These are phyloP conservation scores for Alternaria ventricosa DNA, from an alignment of 2,329 filamentous ascomycete species.

Conservation along the genomic window DNA sequence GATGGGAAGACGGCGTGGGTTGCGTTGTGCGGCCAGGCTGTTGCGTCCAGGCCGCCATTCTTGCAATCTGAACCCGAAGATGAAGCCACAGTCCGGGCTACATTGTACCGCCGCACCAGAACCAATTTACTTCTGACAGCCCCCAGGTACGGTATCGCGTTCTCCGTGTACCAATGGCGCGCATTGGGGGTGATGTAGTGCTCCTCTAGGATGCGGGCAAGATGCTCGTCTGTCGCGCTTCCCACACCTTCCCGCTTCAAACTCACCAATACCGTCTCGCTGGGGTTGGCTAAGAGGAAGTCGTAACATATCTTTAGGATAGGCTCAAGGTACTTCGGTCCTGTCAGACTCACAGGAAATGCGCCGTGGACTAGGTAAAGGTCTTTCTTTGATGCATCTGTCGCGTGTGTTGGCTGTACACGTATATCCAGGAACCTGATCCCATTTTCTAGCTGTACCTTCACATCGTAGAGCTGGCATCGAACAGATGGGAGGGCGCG, in stretches of 20 bases:
- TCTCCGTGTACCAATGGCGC: conserved; percentile 76
- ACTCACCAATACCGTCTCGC: conserved; percentile 83
- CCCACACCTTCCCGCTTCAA: conserved; percentile 92
- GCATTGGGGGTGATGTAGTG: conserved; percentile 70
- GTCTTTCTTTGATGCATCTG: conserved; percentile 66
- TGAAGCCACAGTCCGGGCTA: conserved; percentile 42
- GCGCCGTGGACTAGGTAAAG: conserved; percentile 86
- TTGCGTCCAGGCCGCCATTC: conserved; percentile 61
- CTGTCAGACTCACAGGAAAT: conserved; percentile 86
- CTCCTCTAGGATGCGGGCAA: conserved; percentile 74
- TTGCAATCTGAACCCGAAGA: neutral
- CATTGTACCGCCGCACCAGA: conserved; percentile 78
- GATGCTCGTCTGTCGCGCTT: conserved; percentile 76
- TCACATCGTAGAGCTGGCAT: conserved; percentile 82
- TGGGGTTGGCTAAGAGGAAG: conserved; percentile 79
- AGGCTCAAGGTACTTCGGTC: conserved; percentile 77
- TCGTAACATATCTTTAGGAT: conserved; percentile 73
- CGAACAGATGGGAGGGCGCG: conserved; percentile 88
- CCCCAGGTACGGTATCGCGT: conserved; percentile 75
- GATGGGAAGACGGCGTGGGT: conserved; percentile 75
- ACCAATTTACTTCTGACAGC: conserved; percentile 83
- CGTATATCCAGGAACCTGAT: conserved; percentile 95
- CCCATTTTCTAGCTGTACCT: conserved; percentile 83
- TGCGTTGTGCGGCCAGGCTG: conserved; percentile 86
- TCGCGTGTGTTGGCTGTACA: conserved; percentile 69